phyloP scores from a whole-genome alignment of 1,139 yeast species.

The Entelexis paramagnoliae region DNA sequence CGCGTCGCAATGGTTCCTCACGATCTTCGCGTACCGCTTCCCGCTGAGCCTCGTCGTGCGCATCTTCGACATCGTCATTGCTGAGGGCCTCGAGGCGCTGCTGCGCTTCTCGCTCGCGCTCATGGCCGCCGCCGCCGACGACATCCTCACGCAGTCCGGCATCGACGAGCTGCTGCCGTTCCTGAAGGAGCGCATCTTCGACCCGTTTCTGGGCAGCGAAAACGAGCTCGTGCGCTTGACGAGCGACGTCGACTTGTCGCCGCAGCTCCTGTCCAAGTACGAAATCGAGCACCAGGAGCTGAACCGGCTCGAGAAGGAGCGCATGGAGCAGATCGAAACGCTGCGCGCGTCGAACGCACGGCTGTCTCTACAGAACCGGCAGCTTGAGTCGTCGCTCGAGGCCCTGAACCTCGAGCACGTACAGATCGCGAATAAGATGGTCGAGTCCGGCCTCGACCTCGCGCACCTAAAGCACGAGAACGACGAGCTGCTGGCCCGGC shows the following conservation, averaged over 20 bases:
- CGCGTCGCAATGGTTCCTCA: slow-evolving; percentile 92
- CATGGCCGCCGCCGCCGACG: slow-evolving; percentile 54
- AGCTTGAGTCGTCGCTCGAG: slow-evolving; percentile 61
- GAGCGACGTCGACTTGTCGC: slow-evolving; percentile 57
- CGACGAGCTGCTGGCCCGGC: slow-evolving; percentile 36
- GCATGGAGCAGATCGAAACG: slow-evolving; percentile 58
- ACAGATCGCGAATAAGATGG: slow-evolving; percentile 64
- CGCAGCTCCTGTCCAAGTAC: slow-evolving; percentile 58
- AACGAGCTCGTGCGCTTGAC: slow-evolving; percentile 74
- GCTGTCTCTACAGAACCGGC: slow-evolving; percentile 61
- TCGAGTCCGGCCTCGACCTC: slow-evolving; percentile 50
- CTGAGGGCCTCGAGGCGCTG: slow-evolving; percentile 80
- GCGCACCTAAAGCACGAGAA: slow-evolving; percentile 61
- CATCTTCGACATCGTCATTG: slow-evolving; percentile 72
- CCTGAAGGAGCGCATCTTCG: slow-evolving; percentile 69
- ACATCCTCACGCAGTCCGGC: slow-evolving; percentile 44
- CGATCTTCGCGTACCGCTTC: slow-evolving; percentile 86
- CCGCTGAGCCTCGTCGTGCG: slow-evolving; percentile 76
- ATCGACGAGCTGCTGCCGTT: slow-evolving; percentile 69
- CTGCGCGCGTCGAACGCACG: slow-evolving; percentile 58
- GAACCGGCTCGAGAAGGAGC: slow-evolving; percentile 54
- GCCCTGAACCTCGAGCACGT: slow-evolving; percentile 69
- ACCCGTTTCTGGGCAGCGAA: slow-evolving; percentile 53
- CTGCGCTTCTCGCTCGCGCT: slow-evolving; percentile 71
- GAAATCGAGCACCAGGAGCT: slow-evolving; percentile 66